These are phyloP conservation scores for Pseudozyma sp. DNA, from an alignment of 1,284 basidiomycete species.

Conservation along the genomic window DNA sequence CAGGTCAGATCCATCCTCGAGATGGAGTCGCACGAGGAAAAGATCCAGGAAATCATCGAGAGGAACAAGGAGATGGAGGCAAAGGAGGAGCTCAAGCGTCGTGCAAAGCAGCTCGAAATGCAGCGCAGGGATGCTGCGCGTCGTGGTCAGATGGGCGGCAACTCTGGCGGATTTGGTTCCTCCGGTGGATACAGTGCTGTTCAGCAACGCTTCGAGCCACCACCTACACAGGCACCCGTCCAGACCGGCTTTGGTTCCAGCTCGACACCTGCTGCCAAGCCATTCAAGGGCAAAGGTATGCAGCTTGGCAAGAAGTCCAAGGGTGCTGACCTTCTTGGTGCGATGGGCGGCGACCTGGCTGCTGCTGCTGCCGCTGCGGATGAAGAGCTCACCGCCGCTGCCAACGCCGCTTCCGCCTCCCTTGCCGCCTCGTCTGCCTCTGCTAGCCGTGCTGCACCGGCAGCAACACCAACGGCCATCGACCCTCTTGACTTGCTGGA, in stretches of 20 bases:
- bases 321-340: slow-evolving; percentile 85
- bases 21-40: slow-evolving; percentile 99
- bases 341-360: slow-evolving; percentile 74
- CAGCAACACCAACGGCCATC: slow-evolving; percentile 71
- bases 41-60: slow-evolving; percentile 99
- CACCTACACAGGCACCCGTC: slow-evolving; percentile 57
- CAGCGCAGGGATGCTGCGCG: slow-evolving; percentile 78
- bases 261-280: slow-evolving; percentile 71
- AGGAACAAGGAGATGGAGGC: slow-evolving; percentile 99
- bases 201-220: slow-evolving; percentile 55
- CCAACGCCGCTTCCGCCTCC: slow-evolving; percentile 70
- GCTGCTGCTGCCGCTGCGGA: slow-evolving; percentile 69
- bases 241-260: slow-evolving; percentile 50
- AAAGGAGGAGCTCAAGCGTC: slow-evolving; percentile 97
- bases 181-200: slow-evolving; percentile 36
- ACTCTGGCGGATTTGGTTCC: slow-evolving; percentile 46
- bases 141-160: slow-evolving; percentile 52
- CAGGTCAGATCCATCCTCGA: slow-evolving; percentile 93
- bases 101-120: slow-evolving; percentile 98
- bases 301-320: slow-evolving; percentile 96
- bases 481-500: slow-evolving; percentile 73
- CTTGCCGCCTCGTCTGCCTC: slow-evolving; percentile 49
- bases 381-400: slow-evolving; percentile 68
- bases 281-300: slow-evolving; percentile 97
- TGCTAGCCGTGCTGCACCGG: slow-evolving; percentile 62